Evolutionary conservation across 2,329 filamentous ascomycete genomes (phyloP).

Genomic region (Beauveria caledonica): DNA sequence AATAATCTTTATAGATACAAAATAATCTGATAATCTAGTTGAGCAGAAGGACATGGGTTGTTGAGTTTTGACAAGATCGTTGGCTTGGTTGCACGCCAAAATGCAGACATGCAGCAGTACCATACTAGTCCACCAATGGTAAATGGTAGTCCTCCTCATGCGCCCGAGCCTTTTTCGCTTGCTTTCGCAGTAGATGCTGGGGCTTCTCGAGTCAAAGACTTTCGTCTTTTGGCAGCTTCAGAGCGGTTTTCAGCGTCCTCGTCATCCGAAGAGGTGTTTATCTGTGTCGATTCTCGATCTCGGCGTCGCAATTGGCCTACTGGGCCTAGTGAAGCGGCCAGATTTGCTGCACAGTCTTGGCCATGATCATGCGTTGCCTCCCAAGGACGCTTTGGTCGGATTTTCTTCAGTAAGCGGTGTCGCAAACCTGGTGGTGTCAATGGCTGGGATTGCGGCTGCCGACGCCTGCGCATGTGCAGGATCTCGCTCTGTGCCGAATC

Average conservation of each 20-base stretch:
- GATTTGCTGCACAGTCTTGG: neutral
- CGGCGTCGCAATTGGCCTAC: conserved; percentile 9
- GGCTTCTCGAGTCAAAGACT: conserved; percentile 14
- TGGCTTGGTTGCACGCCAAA: neutral
- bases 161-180: neutral
- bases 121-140: neutral
- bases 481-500: conserved; percentile 2
- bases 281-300: conserved; percentile 20
- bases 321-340: neutral
- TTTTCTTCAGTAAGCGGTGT: conserved; percentile 17
- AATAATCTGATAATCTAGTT: neutral
- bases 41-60: neutral
- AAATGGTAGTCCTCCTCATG: neutral
- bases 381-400: conserved; percentile 20
- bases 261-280: conserved; percentile 17
- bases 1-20: neutral
- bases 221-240: conserved; percentile 16
- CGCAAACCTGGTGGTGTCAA: conserved; percentile 18
- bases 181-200: neutral
- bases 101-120: neutral
- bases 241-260: conserved; percentile 15
- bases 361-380: conserved; percentile 16
- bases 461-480: neutral
- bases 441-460: conserved; percentile 17
- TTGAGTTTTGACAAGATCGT: neutral